Conservation (phyloP, 306 rosid species). For the Fragaria iinumae region DNA sequence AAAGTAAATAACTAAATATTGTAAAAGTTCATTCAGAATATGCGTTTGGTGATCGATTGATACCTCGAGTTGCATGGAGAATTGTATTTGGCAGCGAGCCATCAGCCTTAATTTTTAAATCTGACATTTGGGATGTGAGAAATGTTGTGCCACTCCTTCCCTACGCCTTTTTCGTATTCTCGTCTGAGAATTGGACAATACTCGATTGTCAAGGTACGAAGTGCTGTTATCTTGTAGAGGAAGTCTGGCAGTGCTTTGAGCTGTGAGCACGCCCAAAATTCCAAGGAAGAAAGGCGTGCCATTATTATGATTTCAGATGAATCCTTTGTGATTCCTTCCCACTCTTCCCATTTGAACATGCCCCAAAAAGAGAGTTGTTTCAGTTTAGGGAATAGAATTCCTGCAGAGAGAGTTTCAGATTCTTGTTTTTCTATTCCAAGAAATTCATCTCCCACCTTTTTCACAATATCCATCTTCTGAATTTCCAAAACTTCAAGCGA, state of each 20-base stretch:
- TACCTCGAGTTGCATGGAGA: background rate
- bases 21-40: background rate
- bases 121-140: background rate
- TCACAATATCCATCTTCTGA: background rate
- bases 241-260: background rate
- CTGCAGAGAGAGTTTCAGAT: background rate
- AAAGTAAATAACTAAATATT: too few relatives aligned
- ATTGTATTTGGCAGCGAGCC: too few relatives aligned
- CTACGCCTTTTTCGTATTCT: background rate
- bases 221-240: background rate
- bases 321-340: background rate
- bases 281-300: background rate
- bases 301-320: background rate
- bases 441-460: constrained; percentile 13
- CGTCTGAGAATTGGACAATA: background rate
- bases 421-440: background rate
- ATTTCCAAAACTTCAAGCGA: background rate
- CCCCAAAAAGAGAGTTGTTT: rapidly evolving
- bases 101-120: too few relatives aligned
- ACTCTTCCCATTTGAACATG: background rate
- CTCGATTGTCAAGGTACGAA: rapidly evolving
- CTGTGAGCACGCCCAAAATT: rapidly evolving
- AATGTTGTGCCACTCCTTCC: background rate
- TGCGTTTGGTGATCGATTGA: background rate
- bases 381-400: background rate